phyloP scores from a whole-genome alignment of 2,329 filamentous ascomycete genomes.

The Pestalotiopsis sp. region DNA sequence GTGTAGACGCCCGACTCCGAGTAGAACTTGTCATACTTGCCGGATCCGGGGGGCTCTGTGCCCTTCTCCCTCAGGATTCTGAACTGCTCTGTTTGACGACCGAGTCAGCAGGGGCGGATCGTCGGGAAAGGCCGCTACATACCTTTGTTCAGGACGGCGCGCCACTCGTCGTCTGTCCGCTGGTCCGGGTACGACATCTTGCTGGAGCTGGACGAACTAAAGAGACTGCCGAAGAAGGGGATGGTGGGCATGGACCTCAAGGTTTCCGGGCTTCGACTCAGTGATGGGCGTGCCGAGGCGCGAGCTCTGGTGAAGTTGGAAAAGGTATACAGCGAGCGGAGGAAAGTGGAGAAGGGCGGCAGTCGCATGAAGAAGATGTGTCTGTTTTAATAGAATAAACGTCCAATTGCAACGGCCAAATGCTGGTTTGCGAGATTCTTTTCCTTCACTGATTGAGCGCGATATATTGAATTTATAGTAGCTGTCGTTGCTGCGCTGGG shows the following conservation, averaged over 20 bases:
- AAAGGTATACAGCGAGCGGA: slow-evolving; percentile 47
- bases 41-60: slow-evolving; percentile 79
- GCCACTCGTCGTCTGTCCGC: slow-evolving; percentile 84
- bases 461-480: neutral
- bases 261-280: slow-evolving; percentile 23
- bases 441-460: neutral
- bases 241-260: slow-evolving; percentile 71
- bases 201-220: slow-evolving; percentile 62
- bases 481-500: neutral
- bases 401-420: neutral
- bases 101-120: slow-evolving; percentile 1
- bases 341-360: slow-evolving; percentile 46
- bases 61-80: slow-evolving; percentile 89
- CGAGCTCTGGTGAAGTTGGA: slow-evolving; percentile 44
- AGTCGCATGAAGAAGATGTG: slow-evolving; percentile 47
- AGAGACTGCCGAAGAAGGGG: slow-evolving; percentile 77
- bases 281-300: slow-evolving; percentile 27
- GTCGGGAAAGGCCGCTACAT: slow-evolving; percentile 18
- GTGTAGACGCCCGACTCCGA: slow-evolving; percentile 77
- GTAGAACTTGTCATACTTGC: slow-evolving; percentile 86
- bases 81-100: slow-evolving; percentile 77
- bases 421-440: neutral
- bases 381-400: neutral
- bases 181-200: slow-evolving; percentile 79
- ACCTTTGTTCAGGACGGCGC: slow-evolving; percentile 71